Conservation (phyloP, 2,329 filamentous ascomycete genomes). For the Scleromitrula shiraiana region DNA sequence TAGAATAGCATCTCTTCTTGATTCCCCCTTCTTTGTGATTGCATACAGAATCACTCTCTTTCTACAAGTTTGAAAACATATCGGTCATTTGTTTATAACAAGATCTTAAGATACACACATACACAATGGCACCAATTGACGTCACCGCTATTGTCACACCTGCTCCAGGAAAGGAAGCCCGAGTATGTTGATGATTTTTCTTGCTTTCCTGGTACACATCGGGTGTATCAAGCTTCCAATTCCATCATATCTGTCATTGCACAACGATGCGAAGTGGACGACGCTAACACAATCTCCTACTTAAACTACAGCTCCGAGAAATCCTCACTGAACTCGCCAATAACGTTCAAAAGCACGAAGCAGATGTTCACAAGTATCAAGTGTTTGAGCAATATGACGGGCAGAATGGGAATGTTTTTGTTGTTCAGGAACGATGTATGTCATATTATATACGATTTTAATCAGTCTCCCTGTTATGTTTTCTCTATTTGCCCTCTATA, state of each 20-base stretch:
- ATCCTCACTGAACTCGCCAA: not conserved
- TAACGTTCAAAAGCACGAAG: not conserved
- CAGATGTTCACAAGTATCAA: not conserved
- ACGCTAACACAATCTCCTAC: too few species aligned
- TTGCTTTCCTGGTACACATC: not conserved
- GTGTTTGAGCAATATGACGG: slow-evolving; percentile 2
- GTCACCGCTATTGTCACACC: slow-evolving; percentile 14
- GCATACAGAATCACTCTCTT: too few species aligned
- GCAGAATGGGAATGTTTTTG: slow-evolving; percentile 1
- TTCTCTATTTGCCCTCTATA: too few species aligned
- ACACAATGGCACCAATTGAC: not conserved
- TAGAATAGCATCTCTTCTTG: not conserved
- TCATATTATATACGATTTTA: not conserved
- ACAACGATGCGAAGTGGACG: too few species aligned
- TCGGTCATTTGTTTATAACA: too few species aligned
- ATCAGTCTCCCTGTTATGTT: not conserved
- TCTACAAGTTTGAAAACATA: too few species aligned
- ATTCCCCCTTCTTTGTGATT: not conserved
- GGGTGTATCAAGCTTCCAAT: not conserved
- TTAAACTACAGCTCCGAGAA: slow-evolving; percentile 4
- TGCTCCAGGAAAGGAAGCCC: slow-evolving; percentile 16
- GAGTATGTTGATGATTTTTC: slow-evolving; percentile 9
- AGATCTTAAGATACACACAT: not conserved
- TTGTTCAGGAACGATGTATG: slow-evolving; percentile 4
- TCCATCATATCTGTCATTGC: not conserved